phyloP scores from a whole-genome alignment of 495 filamentous ascomycete species.

The Lepraria neglecta region DNA sequence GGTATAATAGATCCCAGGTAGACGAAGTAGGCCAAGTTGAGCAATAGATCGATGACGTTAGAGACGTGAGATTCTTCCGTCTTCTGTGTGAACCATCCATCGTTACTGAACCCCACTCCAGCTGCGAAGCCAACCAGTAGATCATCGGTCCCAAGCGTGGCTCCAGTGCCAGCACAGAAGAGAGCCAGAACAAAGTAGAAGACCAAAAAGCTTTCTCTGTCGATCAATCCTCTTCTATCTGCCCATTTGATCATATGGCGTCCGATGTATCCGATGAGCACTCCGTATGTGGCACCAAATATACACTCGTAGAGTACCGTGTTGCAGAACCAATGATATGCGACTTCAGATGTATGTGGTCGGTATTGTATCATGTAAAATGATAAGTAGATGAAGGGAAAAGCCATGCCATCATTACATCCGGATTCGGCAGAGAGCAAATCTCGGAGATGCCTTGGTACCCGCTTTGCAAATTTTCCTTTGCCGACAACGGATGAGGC shows the following conservation, averaged over 20 bases:
- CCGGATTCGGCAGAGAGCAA: constrained; percentile 94
- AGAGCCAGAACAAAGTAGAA: constrained; percentile 98
- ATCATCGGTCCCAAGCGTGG: constrained; percentile 88
- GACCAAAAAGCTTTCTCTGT: constrained; percentile 93
- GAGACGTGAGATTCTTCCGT: constrained; percentile 98
- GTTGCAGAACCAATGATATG: constrained; percentile 81
- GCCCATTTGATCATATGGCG: constrained; percentile 87
- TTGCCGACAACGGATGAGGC: constrained; percentile 98
- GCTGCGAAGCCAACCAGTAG: constrained; percentile 92
- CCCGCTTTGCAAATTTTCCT: constrained; percentile 95
- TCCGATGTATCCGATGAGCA: constrained; percentile 78
- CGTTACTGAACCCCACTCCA: constrained; percentile 96
- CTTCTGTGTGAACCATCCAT: constrained; percentile 98
- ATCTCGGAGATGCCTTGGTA: constrained; percentile 95
- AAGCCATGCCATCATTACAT: constrained; percentile 99
- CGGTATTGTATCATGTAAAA: constrained; percentile 82
- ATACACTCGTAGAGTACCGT: constrained; percentile 96
- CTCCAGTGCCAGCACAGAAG: constrained; percentile 92
- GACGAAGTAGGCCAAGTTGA: constrained; percentile 97
- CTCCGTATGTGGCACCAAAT: constrained; percentile 85
- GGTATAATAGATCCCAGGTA: constrained; percentile 97
- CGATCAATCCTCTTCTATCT: constrained; percentile 79
- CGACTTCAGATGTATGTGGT: constrained; percentile 58
- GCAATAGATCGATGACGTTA: constrained; percentile 95
- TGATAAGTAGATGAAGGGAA: constrained; percentile 93